Percentiles rank a stretch among this genome's conserved stretches.
Conservation (phyloP, 2,329 filamentous ascomycete species). For the Rhynchosporium graminicola region DNA sequence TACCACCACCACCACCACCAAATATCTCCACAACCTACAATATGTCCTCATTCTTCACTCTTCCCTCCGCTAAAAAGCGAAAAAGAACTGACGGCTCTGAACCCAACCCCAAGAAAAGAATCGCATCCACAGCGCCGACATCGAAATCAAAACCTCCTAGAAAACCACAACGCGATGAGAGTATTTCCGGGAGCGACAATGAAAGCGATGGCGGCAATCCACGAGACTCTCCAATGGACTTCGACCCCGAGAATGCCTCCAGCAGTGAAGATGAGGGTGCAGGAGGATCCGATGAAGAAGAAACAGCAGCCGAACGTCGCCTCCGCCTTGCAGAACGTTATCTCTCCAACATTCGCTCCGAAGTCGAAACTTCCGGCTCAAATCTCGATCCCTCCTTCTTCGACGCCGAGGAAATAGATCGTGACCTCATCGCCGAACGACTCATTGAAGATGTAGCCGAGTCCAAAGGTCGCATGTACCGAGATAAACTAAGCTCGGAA, state of each 20-base stretch:
- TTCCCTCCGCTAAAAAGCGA: conserved; percentile 83
- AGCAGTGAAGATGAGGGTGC: conserved; percentile 58
- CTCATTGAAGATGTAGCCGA: conserved; percentile 92
- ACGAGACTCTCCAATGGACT: conserved; percentile 59
- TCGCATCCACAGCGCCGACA: conserved; percentile 42
- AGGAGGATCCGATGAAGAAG: conserved; percentile 51
- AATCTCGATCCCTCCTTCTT: conserved; percentile 78
- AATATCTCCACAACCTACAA: conserved; percentile 3
- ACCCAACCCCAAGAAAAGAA: conserved; percentile 60
- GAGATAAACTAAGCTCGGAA: conserved; percentile 67
- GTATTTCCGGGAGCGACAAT: conserved; percentile 82
- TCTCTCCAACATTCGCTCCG: conserved; percentile 82
- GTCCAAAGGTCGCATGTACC: conserved; percentile 85
- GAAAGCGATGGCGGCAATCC: conserved; percentile 62
- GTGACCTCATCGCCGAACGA: conserved; percentile 86
- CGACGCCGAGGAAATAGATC: conserved; percentile 90
- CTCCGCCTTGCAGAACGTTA: conserved; percentile 89
- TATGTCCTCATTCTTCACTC: conserved; percentile 97
- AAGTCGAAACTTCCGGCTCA: conserved; percentile 56
- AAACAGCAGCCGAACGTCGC: conserved; percentile 87
- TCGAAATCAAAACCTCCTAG: conserved; percentile 41
- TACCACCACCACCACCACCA: background rate
- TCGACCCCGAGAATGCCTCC: conserved; percentile 42
- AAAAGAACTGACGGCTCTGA: conserved; percentile 59
- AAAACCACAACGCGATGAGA: conserved; percentile 52